Base-by-base conservation (phyloP, 1,139 yeast species). In the Arxiozyma slooffiae region DNA sequence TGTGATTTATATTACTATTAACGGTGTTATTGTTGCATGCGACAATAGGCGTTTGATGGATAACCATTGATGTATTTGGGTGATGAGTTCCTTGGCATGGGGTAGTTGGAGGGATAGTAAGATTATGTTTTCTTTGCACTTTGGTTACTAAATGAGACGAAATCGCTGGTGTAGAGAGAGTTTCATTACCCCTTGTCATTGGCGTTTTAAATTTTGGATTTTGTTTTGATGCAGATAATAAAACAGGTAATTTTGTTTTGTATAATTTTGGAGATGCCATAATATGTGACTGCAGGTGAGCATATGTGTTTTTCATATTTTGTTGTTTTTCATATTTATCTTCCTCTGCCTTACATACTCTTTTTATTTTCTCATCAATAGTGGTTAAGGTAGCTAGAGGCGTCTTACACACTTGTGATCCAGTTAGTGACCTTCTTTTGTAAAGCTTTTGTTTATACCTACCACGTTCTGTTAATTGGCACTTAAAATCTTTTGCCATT, bases 381-480 rank as follows among this genome's bases (percentile, higher is more conserved):
- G 52, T 52, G 21, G 53, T 53, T 11, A 34, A 21, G 16, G 40
- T 37, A 4, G 22, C 18, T 18, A 30, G 16, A 14, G 36, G 24
- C 8, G 46, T 34, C 11, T 22, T 36, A 4, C 30, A 22, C 11
- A 40, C 24, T 9, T 39, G 39, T 22, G 44, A 22, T 14, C 59
- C 61, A 17, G 56, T 55, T 38, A 55, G 38, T 7, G 57, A 50
- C 44, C 60, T 55, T 24, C 53, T 55, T 34, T 48, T 51, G 23
- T 51, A 49, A 17, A 58, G 44, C 7, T 55, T 51, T 20, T 46
- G 42, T 37, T 59, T 51, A 37, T 59, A 58, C 16, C 49, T 54
- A 3, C 68, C 67, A 23, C 62, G 60, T 17, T 63, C 68, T 6
- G 67, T 66, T 4, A 64, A 51, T 42, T 56, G 52, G 34, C 58